Evolutionary conservation across 2,329 filamentous ascomycete species (phyloP).

Genomic region (Penicillium sp.): DNA sequence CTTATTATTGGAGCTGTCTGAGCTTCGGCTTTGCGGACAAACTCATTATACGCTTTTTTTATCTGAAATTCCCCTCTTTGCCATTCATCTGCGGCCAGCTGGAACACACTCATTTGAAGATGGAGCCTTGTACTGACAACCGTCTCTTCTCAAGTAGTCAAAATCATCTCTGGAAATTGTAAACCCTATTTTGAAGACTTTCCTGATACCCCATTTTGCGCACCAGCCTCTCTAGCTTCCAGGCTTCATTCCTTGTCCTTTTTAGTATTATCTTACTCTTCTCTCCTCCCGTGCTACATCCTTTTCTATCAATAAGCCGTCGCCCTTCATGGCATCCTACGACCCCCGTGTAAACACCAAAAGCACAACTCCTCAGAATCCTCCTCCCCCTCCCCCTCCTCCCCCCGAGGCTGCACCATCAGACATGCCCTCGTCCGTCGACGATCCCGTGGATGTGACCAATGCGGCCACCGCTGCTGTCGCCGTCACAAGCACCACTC

Average conservation of each 20-base stretch:
- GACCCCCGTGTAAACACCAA: constrained; percentile 48
- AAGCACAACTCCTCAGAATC: constrained; percentile 36
- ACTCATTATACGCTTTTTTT: constrained; percentile 51
- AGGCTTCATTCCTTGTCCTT: background rate
- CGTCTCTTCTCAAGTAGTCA: constrained; percentile 16
- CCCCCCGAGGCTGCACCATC: constrained; percentile 16
- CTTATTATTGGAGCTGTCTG: constrained; percentile 74
- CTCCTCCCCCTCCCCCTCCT: constrained; percentile 49
- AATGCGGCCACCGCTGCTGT: constrained; percentile 12
- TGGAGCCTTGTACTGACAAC: constrained; percentile 18
- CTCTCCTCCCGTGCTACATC: constrained; percentile 11
- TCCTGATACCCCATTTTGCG: constrained; percentile 31
- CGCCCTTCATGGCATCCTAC: constrained; percentile 38
- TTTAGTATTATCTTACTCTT: constrained; percentile 12
- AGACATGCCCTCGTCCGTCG: constrained; percentile 15
- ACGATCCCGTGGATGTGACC: constrained; percentile 11
- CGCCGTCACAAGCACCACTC: constrained; percentile 7
- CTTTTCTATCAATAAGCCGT: background rate
- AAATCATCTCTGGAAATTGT: constrained; percentile 25
- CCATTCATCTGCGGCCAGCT: background rate
- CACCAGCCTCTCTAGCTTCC: constrained; percentile 3
- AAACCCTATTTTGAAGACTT: constrained; percentile 29
- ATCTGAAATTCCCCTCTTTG: constrained; percentile 18
- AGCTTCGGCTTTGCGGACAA: constrained; percentile 55
- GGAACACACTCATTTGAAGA: background rate